Evolutionary conservation across 1,139 yeast genomes (phyloP), one percentile per base, ranked within the genome.

Genomic region (Candida tropicalis): DNA sequence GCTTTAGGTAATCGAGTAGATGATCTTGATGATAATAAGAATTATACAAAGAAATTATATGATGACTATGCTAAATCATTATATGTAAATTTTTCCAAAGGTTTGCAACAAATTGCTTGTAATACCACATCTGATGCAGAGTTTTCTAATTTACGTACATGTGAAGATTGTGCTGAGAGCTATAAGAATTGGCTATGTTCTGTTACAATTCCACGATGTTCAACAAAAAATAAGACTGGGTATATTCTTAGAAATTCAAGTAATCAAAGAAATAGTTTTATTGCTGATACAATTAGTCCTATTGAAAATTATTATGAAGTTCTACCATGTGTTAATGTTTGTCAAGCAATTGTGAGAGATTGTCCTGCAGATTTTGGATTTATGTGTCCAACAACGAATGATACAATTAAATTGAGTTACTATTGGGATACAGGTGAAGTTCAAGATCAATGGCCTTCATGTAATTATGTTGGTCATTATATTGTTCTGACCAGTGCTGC

Each of bases 181-280:
- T 93, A 93, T 61, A 83, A 81, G 55, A 76, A 84, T 55, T 93
- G 99, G 99, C 72, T 93, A 15, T 93, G 99, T 65, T 77, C 96
- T 0, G 89, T 88, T 4, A 73, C 90, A 0, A 87, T 93, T n/a
- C 98, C 99, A 0, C 69, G 98, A 27, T 93, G 99, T 56, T 73
- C 85, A 1, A 69, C 86, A 0, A 47, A 63, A 39, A 61, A 76
- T 24, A 60, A 71, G 5, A 57, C 75, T 0, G 82, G 79, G 12
- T 80, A 81, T 57, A 61, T 63, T 24, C 52, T 58, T 24, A 72
- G 96, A 28, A 63, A 66, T 3, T 64, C 64, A 2, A 75, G 75
- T n/a, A 62, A 69, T 6, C 48, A 49, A 16, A 72, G 99, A 46
- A 88, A 79, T 54, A 67, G 66, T 6, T 79, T 78, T 52, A 74